These are phyloP conservation scores for Escovopsis sp. DNA, from an alignment of 2,329 filamentous ascomycete genomes.

Conservation along the genomic window DNA sequence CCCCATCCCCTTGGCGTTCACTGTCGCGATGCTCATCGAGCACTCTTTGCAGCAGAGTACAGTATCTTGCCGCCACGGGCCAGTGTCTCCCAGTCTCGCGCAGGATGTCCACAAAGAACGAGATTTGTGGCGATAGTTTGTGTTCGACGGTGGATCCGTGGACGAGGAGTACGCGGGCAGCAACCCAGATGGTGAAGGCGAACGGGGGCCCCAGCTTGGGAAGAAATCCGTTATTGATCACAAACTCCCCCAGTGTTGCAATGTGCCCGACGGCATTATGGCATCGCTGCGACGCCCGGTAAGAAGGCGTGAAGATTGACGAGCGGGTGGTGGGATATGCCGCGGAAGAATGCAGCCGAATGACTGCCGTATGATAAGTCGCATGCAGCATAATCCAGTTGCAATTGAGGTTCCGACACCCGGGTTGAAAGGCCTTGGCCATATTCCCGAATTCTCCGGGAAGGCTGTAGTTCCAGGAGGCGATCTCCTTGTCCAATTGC, in stretches of 20 bases:
- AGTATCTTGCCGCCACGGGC: slow-evolving; percentile 75
- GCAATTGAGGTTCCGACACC: slow-evolving; percentile 57
- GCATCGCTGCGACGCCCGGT: slow-evolving; percentile 70
- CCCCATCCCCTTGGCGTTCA: slow-evolving; percentile 56
- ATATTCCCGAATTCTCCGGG: slow-evolving; percentile 76
- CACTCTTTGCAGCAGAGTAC: slow-evolving; percentile 62
- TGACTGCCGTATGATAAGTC: slow-evolving; percentile 78
- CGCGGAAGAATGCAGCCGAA: slow-evolving; percentile 79
- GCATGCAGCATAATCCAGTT: slow-evolving; percentile 86
- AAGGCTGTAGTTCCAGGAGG: slow-evolving; percentile 69
- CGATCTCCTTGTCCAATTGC: slow-evolving; percentile 65
- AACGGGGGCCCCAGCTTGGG: slow-evolving; percentile 77
- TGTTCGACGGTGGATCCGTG: slow-evolving; percentile 83
- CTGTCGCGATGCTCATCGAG: slow-evolving; percentile 75
- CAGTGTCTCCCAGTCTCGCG: slow-evolving; percentile 69
- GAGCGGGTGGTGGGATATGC: slow-evolving; percentile 84
- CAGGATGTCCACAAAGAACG: slow-evolving; percentile 69
- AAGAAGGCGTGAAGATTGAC: slow-evolving; percentile 78
- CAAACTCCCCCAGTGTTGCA: slow-evolving; percentile 61
- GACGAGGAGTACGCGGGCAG: slow-evolving; percentile 70
- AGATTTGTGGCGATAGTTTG: slow-evolving; percentile 63
- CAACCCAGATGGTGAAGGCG: slow-evolving; percentile 86
- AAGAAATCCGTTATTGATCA: slow-evolving; percentile 58
- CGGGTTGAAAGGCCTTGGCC: slow-evolving; percentile 57
- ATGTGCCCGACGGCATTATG: slow-evolving; percentile 73